Evolutionary conservation across 495 filamentous ascomycete genomes (phyloP).

Genomic region (Evernia prunastri): DNA sequence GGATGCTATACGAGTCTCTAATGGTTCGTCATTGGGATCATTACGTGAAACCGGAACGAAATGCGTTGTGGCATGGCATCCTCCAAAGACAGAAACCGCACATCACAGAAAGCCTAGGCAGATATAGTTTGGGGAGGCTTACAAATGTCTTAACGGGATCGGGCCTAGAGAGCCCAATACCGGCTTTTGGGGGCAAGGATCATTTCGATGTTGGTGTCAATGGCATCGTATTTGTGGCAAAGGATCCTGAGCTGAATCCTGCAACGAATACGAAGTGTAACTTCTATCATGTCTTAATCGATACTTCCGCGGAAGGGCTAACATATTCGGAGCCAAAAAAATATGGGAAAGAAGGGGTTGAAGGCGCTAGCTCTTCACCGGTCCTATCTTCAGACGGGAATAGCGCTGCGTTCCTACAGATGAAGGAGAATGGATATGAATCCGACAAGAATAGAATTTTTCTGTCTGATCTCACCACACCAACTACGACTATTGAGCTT

Average conservation of each 20-base stretch:
- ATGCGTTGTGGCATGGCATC: conserved; percentile 65
- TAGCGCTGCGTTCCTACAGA: conserved; percentile 71
- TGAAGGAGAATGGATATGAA: conserved; percentile 79
- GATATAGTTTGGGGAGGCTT: conserved; percentile 41
- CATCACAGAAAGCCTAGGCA: conserved; percentile 36
- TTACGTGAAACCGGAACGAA: conserved; percentile 55
- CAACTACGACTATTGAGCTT: conserved; percentile 53
- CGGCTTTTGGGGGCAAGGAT: conserved; percentile 53
- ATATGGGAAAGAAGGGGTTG: conserved; percentile 35
- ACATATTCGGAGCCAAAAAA: conserved; percentile 41
- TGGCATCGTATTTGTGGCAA: conserved; percentile 73
- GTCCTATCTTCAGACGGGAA: conserved; percentile 69
- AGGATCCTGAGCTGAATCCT: conserved; percentile 69
- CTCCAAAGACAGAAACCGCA: conserved; percentile 44
- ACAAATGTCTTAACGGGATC: conserved; percentile 41
- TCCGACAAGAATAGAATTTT: conserved; percentile 79
- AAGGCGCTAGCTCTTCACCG: conserved; percentile 71
- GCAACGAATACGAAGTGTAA: conserved; percentile 78
- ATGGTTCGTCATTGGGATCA: conserved; percentile 61
- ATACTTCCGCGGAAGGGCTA: conserved; percentile 41
- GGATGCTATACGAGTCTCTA: conserved; percentile 47
- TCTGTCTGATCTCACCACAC: conserved; percentile 53
- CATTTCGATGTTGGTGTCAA: conserved; percentile 52
- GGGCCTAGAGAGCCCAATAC: conserved; percentile 49
- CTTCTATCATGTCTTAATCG: conserved; percentile 64